Base-by-base conservation (phyloP, 2,329 filamentous ascomycete genomes). In the Stagonosporopsis chrysanthemi region DNA sequence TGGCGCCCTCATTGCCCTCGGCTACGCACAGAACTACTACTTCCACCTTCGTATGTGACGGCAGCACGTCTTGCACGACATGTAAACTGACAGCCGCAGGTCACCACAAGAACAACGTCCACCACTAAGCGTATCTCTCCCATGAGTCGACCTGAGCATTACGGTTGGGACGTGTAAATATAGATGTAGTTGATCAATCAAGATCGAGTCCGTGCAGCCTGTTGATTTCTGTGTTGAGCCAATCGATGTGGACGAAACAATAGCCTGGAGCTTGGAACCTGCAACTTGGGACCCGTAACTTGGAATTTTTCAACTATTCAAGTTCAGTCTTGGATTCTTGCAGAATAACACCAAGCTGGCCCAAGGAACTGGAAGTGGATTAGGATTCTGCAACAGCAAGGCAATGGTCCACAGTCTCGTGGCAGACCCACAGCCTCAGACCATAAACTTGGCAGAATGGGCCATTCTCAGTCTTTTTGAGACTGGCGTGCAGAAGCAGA, bases 71-170 rank as follows among this genome's bases (percentile, higher is more conserved):
- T 35, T 8, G 36, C 19, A 38, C 39, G 57, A 38, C 24, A 19
- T 29, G 41, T 35, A 61, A 64, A 76, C 63, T 65, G 29, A 67
- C 54, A 52, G 58, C 42, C 50, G 52, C 70, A 99, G 95, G 95
- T 74, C 94, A 99, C 88, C 94, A 98, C 90, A 99, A 99, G 91
- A 98, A 99, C 90, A 96, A 99, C 81, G 91, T 92, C 86, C 96
- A 99, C 86, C 95, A 99, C 86, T 99, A 96, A 69, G 69, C 62
- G 60, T 56, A 22, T 45, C 48, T 47, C 39, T 19, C 39, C 24
- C 12, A 53, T 39, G 53, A 52, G 36, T 44, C 24, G 17, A 47
- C 41, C 36, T 52, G 63, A 64, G 63, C 51, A 54, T 62, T 60
- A 60, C 50, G 63, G 63, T 61, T 50, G 61, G 64, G 62, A 62